Evolutionary conservation across 2,329 filamentous ascomycete species (phyloP).

Genomic region (Fusarium xyrophilum): DNA sequence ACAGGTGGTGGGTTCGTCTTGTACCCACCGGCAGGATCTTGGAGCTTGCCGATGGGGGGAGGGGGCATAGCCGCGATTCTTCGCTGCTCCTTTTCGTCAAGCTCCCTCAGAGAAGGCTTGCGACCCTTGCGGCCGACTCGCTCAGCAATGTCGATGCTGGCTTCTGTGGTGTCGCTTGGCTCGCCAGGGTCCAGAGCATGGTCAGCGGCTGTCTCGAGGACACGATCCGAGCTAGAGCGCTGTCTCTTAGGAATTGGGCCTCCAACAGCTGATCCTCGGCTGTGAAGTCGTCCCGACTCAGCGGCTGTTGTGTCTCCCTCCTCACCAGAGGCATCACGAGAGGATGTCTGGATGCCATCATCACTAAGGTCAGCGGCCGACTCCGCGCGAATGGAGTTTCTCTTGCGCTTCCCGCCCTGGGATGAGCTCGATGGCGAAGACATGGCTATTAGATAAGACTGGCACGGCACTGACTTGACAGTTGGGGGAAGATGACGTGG

Average conservation of each 20-base stretch:
- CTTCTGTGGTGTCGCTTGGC: conserved; percentile 73
- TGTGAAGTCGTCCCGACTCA: conserved; percentile 66
- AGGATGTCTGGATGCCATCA: conserved; percentile 71
- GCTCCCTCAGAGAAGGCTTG: conserved; percentile 54
- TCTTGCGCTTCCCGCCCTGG: conserved; percentile 79
- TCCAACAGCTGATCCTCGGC: conserved; percentile 59
- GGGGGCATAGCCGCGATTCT: conserved; percentile 65
- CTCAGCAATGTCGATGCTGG: conserved; percentile 70
- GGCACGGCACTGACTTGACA: background rate
- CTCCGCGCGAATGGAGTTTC: conserved; percentile 62
- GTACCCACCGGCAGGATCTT: conserved; percentile 87
- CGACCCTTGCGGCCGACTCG: conserved; percentile 63
- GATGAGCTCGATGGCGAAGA: conserved; percentile 56
- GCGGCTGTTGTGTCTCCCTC: conserved; percentile 77
- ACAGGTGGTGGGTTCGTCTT: conserved; percentile 86
- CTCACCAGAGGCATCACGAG: conserved; percentile 82
- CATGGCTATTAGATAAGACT: conserved; percentile 20
- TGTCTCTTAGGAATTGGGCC: conserved; percentile 77
- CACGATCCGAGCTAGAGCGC: conserved; percentile 68
- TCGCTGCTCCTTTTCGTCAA: conserved; percentile 53
- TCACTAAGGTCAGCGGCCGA: conserved; percentile 56
- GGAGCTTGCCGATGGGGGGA: conserved; percentile 79
- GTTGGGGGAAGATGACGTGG: conserved; percentile 23
- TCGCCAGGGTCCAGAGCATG: conserved; percentile 69
- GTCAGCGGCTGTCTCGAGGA: conserved; percentile 48